These are phyloP conservation scores for Suhomyces bokatorum DNA, from an alignment of 1,139 yeast species.

Conservation along the genomic window DNA sequence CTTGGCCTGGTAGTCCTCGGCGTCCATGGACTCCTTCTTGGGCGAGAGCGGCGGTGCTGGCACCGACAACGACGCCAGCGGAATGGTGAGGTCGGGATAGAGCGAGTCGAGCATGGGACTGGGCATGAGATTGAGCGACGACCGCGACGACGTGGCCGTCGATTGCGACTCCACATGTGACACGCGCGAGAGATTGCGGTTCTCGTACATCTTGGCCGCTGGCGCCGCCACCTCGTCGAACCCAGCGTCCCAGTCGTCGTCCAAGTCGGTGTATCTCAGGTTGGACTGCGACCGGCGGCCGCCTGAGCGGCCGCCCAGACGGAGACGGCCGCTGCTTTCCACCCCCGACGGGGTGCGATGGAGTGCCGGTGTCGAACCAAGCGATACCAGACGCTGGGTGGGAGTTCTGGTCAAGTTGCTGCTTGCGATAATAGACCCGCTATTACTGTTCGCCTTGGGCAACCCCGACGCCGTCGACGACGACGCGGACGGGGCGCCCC, in stretches of 20 bases:
- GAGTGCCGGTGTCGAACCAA: conserved; percentile 18
- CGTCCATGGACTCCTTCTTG: conserved; percentile 27
- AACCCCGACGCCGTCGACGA: not conserved
- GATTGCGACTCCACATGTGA: conserved; percentile 7
- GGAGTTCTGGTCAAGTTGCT: conserved; percentile 17
- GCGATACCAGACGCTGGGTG: conserved; percentile 25
- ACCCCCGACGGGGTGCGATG: conserved; percentile 15
- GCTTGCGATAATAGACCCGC: conserved; percentile 21
- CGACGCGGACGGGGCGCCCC: conserved; percentile 17
- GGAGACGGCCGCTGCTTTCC: conserved; percentile 1
- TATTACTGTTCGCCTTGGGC: conserved; percentile 12
- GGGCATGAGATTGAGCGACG: conserved; percentile 21
- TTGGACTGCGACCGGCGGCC: conserved; percentile 16
- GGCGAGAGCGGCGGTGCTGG: conserved; percentile 1
- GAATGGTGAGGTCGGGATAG: conserved; percentile 39
- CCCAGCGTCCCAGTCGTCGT: conserved; percentile 92
- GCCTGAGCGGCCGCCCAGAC: conserved; percentile 2
- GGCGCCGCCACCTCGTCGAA: conserved; percentile 48
- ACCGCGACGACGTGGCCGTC: not conserved
- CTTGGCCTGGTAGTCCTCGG: conserved; percentile 34
- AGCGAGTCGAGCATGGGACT: conserved; percentile 40
- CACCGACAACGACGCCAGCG: conserved; percentile 12
- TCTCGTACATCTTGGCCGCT: conserved; percentile 2
- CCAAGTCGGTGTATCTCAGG: conserved; percentile 57
- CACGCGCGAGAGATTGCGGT: conserved; percentile 5